Base-by-base conservation (phyloP, 208 protist genomes). In the Trypanosoma conorhini region DNA sequence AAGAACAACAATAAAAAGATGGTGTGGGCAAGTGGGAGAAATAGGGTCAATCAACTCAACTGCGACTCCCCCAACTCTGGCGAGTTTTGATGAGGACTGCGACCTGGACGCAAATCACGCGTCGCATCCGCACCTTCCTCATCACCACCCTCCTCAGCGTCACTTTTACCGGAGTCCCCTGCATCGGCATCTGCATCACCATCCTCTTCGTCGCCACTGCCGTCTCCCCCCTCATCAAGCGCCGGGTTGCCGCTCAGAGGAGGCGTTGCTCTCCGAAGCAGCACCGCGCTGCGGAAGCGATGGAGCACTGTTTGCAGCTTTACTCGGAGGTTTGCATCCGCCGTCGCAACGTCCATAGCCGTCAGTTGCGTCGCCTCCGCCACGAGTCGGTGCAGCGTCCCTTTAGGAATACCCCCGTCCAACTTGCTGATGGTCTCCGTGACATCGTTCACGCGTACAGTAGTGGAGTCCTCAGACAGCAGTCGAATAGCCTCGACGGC, bases 401-500 rank as follows among this genome's bases (percentile, higher is more conserved):
- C 79, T 21, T 83, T 68, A 40, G 68, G 75, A 71, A 91, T 77
- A 1, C 62, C 77, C 24, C 62, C 38, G 61, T 96, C 87, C 17
- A 85, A 62, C 28, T 55, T 38, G 19, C 60, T 70, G 46, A 96
- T 59, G 4, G 86, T 77, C 7, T 77, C 35, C 24, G 76, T 74
- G 17, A 81, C 74, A 64, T 85, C 89, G 5, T 68, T 62, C 33
- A 96, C 60, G 19, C 62, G 19, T n/a, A 93, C 81, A 21, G 38
- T 74, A 26, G 68, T 74, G 19, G 52, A 54, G 48, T 93, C 86
- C 57, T 64, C 24, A 15, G 74, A 79, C 15, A 72, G 65, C 10
- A 68, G 62, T 17, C 91, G 86, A 35, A 94, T 78, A 22, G 73
- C 74, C 58, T 96, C 88, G 19, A 90, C 79, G 10, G 91, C 87